phyloP scores from a whole-genome alignment of 2,329 filamentous ascomycete species.

The Penicillium sp. region DNA sequence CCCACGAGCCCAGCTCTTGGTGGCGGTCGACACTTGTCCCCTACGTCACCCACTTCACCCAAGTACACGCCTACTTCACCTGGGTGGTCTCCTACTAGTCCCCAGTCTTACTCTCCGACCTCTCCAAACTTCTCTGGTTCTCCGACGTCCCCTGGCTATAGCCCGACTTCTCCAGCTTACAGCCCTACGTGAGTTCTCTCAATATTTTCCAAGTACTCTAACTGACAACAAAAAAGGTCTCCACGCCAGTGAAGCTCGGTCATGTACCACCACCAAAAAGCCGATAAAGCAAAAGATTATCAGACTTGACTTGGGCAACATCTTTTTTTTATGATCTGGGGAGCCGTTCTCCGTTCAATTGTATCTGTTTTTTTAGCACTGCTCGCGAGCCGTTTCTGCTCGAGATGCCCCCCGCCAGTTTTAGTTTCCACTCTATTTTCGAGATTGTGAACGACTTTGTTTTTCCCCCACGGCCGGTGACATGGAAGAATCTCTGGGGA shows the following conservation, averaged over 20 bases:
- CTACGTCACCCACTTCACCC: conserved; percentile 50
- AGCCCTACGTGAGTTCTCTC: conserved; percentile 41
- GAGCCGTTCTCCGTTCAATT: conserved; percentile 27
- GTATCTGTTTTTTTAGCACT: conserved; percentile 33
- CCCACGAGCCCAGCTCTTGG: conserved; percentile 52
- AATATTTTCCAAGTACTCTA: neutral
- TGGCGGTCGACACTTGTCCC: conserved; percentile 42
- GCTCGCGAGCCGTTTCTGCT: conserved; percentile 16
- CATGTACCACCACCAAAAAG: conserved; percentile 39
- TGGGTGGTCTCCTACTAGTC: conserved; percentile 48
- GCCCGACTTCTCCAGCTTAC: conserved; percentile 45
- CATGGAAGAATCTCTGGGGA: conserved; percentile 3
- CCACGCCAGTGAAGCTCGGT: conserved; percentile 40
- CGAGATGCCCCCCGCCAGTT: conserved; percentile 14
- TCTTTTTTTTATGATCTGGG: conserved; percentile 32
- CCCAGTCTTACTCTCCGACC: conserved; percentile 51
- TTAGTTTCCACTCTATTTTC: conserved; percentile 21
- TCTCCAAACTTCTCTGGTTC: conserved; percentile 49
- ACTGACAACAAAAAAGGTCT: conserved; percentile 32
- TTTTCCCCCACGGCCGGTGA: conserved; percentile 10
- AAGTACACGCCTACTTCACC: conserved; percentile 58
- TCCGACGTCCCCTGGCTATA: conserved; percentile 45
- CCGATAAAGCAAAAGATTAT: conserved; percentile 35
- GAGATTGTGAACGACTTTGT: conserved; percentile 34
- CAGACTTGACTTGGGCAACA: conserved; percentile 38